Conservation (phyloP, 352 stramenopile genomes). For the Globisporangium irregulare region DNA sequence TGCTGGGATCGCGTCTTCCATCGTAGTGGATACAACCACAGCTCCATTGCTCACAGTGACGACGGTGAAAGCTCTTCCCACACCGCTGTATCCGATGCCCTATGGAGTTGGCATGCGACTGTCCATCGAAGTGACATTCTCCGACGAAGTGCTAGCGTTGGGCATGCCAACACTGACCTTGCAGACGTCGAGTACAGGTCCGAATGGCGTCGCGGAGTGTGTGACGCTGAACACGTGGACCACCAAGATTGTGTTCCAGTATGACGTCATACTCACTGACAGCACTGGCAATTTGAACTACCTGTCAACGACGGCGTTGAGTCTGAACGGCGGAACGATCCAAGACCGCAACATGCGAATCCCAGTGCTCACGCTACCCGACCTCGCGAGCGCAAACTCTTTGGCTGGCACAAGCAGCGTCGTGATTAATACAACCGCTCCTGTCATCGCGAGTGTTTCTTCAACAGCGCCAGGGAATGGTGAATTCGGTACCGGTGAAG, state of each 20-base stretch:
- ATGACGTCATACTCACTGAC: slow-evolving; percentile 59
- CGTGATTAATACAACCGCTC: slow-evolving; percentile 67
- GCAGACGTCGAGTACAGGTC: slow-evolving; percentile 30
- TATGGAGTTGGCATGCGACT: slow-evolving; percentile 68
- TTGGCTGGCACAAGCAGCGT: slow-evolving; percentile 50
- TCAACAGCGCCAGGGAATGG: slow-evolving; percentile 52
- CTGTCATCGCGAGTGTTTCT: slow-evolving; percentile 51
- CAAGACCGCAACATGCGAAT: slow-evolving; percentile 64
- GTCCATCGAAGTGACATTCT: slow-evolving; percentile 68
- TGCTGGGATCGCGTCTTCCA: slow-evolving; percentile 47
- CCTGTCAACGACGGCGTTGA: slow-evolving; percentile 47
- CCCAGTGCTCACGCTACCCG: slow-evolving; percentile 53
- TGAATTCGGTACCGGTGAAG: slow-evolving; percentile 66
- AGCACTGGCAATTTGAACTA: slow-evolving; percentile 58
- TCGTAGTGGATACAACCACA: slow-evolving; percentile 60
- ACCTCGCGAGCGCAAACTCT: slow-evolving; percentile 35
- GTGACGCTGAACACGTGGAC: slow-evolving; percentile 57
- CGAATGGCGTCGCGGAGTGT: slow-evolving; percentile 54
- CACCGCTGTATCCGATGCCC: slow-evolving; percentile 37
- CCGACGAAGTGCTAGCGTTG: slow-evolving; percentile 64
- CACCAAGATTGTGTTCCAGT: slow-evolving; percentile 58
- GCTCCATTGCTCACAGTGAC: slow-evolving; percentile 46
- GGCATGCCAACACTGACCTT: slow-evolving; percentile 58
- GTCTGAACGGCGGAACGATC: slow-evolving; percentile 52
- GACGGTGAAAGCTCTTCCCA: slow-evolving; percentile 40